These are phyloP conservation scores for Aspergillus conjunctus DNA, from an alignment of 495 filamentous ascomycete species.

Conservation along the genomic window DNA sequence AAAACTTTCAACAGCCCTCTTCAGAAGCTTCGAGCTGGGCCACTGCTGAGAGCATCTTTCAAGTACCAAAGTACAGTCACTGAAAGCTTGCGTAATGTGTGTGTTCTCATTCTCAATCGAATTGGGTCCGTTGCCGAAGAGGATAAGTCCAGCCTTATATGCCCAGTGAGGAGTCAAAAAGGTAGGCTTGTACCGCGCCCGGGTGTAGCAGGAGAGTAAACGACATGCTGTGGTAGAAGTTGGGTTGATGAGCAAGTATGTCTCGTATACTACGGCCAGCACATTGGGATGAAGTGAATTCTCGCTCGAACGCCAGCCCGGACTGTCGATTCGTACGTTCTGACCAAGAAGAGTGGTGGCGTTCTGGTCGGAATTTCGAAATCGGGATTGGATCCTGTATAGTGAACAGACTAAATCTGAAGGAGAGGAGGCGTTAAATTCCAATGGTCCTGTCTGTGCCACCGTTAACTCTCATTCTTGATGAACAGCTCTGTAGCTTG, in stretches of 20 bases:
- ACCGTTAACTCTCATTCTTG: background rate
- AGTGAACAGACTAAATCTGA: background rate
- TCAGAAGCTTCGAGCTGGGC: background rate
- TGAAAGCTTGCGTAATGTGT: background rate
- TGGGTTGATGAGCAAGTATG: background rate
- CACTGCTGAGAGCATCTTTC: background rate
- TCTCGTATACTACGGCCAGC: background rate
- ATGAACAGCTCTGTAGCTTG: background rate
- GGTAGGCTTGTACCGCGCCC: background rate
- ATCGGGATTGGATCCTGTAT: conserved; percentile 1
- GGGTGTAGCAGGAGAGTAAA: background rate
- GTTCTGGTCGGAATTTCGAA: background rate
- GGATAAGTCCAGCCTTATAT: background rate
- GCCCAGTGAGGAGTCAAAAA: background rate
- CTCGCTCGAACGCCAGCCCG: background rate
- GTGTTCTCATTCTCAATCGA: background rate
- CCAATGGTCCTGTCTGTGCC: background rate
- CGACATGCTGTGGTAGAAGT: background rate
- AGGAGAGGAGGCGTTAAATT: background rate
- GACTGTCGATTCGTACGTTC: background rate
- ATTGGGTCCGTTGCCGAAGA: background rate
- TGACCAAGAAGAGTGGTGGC: background rate
- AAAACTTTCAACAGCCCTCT: background rate
- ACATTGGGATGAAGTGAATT: background rate
- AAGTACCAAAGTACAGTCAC: background rate